phyloP scores from a whole-genome alignment of 306 rosid species.

The Datisca glomerata region DNA sequence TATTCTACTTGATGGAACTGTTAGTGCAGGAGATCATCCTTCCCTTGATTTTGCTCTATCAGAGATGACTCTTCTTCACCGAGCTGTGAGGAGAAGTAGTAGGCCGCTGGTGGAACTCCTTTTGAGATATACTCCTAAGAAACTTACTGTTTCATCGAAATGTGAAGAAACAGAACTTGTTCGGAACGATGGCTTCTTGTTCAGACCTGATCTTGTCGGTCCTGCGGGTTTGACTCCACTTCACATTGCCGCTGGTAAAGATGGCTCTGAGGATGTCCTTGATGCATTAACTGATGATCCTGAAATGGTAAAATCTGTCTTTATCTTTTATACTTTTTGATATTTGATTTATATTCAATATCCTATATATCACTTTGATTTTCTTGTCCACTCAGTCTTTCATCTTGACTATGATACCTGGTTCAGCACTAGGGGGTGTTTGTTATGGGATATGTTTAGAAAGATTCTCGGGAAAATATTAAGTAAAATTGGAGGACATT shows the following conservation, averaged over 20 bases:
- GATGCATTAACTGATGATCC: conserved; percentile 89
- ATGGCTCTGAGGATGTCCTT: conserved; percentile 51
- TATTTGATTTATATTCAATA: neutral
- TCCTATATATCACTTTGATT: neutral
- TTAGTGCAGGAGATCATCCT: conserved; percentile 44
- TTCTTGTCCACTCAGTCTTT: neutral
- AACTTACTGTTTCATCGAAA: conserved; percentile 18
- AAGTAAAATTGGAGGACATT: too few relatives aligned
- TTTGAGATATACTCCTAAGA: conserved; percentile 40
- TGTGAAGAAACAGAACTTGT: conserved; percentile 27
- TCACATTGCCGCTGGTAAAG: conserved; percentile 64
- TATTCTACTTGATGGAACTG: conserved; percentile 49
- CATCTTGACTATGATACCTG: too few relatives aligned
- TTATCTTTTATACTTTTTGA: conserved; percentile 6
- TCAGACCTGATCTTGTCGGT: conserved; percentile 59
- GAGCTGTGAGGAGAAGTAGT: conserved; percentile 67
- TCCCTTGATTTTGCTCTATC: conserved; percentile 46
- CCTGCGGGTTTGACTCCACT: conserved; percentile 82
- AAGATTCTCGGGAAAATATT: too few relatives aligned
- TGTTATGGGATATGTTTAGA: too few relatives aligned
- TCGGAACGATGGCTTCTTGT: conserved; percentile 28
- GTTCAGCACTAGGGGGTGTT: too few relatives aligned
- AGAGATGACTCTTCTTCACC: conserved; percentile 70
- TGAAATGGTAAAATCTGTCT: conserved; percentile 47
- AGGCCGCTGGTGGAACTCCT: conserved; percentile 62